These are phyloP conservation scores for Candida dajiaensis DNA, from an alignment of 805 yeast species.

Conservation along the genomic window DNA sequence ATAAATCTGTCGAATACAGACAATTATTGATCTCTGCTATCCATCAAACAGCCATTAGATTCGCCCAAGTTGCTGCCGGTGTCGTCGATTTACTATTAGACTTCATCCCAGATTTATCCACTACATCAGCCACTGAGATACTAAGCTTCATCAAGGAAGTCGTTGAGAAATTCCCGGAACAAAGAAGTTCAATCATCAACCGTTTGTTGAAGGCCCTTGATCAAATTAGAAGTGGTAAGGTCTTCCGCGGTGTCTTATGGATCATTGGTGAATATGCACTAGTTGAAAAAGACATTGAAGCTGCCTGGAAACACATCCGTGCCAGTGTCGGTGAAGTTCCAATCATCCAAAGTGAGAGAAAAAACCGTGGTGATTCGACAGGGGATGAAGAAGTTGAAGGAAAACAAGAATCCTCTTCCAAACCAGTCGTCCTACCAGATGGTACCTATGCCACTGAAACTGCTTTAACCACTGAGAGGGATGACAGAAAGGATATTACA, in stretches of 20 bases:
- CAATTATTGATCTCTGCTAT: slow-evolving; percentile 83
- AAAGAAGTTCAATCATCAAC: slow-evolving; percentile 57
- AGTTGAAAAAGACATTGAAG: slow-evolving; percentile 65
- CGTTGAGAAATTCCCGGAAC: slow-evolving; percentile 82
- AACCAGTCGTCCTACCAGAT: slow-evolving; percentile 92
- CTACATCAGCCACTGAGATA: slow-evolving; percentile 84
- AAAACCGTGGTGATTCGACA: slow-evolving; percentile 32
- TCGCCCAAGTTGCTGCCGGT: slow-evolving; percentile 84
- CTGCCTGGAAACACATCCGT: slow-evolving; percentile 84
- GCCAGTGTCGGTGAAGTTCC: slow-evolving; percentile 87
- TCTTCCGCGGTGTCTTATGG: slow-evolving; percentile 93
- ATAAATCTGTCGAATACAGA: slow-evolving; percentile 79
- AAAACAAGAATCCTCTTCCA: slow-evolving; percentile 34
- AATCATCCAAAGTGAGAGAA: slow-evolving; percentile 68
- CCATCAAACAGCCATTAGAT: slow-evolving; percentile 81
- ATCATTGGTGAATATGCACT: slow-evolving; percentile 86
- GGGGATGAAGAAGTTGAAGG: slow-evolving; percentile 21
- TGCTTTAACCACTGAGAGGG: slow-evolving; percentile 54
- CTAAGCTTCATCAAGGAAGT: slow-evolving; percentile 91
- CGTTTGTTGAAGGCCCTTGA: slow-evolving; percentile 60
- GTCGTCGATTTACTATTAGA: slow-evolving; percentile 87
- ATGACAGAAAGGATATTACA: slow-evolving; percentile 28
- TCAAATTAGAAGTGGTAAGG: slow-evolving; percentile 77
- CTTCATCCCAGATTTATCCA: slow-evolving; percentile 76
- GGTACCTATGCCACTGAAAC: slow-evolving; percentile 98